Base-by-base conservation (phyloP, 345 rosid species). In the Mangifera indica region DNA sequence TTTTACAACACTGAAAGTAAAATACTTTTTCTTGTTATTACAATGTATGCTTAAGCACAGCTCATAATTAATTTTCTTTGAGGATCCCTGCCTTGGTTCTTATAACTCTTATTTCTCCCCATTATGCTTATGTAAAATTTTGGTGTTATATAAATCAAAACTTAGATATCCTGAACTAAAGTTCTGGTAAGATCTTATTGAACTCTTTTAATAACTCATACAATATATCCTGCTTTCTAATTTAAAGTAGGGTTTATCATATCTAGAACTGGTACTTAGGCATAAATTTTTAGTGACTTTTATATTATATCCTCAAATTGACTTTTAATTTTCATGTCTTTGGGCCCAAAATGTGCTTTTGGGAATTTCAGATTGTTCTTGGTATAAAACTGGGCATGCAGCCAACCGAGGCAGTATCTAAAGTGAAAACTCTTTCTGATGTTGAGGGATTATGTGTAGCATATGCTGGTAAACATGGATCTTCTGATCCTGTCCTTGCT, bases 301-400 rank as follows among this genome's bases (percentile, higher is more conserved):
- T 21, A 13, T 61, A 55, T 18, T 17, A 44, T 57, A 54, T 53
- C 15, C 14, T 61, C 25, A 18, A 55, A 45, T 15, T 2, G 3
- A 64, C 37, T 76, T 57, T 48, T 40, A 70, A 10, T 20, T 3
- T 14, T 67, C 59, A 14, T 79, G 8, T 46, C 29, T 37, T 24
- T 64, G 59, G 42, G 51, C 69, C 64, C 45, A 54, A 70, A 57
- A 67, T 48, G 25, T 51, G 13, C 46, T 71, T 51, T 65, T 71
- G 60, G n/a, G 34, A 66, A 64, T 69, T 77, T 78, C 84, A 96
- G 98, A 93, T 96, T 52, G 71, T 93, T 45, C 94, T 96, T 22
- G 97, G 91, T 54, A 84, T 89, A 82, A 91, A 91, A 84, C 87
- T 93, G 8, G 96, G 95, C 67, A 91, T 89, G 98, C 86, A 87